Percentiles rank a stretch among this genome's conserved stretches.
phyloP scores from a whole-genome alignment of 164 flowering plant species.

The Macadamia integrifolia region DNA sequence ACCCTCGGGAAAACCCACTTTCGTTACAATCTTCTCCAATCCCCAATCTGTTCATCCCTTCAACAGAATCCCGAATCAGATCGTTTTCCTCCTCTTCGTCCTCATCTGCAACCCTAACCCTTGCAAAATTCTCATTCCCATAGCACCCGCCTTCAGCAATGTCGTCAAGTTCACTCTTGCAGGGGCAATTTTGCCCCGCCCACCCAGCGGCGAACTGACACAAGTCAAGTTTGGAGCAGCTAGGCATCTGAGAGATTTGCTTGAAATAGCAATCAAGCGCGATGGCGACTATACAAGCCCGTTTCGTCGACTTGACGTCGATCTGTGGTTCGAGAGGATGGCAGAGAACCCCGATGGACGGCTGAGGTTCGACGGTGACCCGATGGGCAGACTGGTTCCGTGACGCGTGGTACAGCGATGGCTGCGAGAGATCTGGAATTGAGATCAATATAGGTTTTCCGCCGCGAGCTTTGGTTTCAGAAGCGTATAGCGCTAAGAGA shows the following conservation, averaged over 20 bases:
- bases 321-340: slow-evolving; percentile 70
- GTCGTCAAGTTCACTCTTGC: slow-evolving; percentile 28
- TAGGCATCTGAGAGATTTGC: slow-evolving; percentile 81
- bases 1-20: slow-evolving; percentile 25
- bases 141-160: not conserved
- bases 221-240: slow-evolving; percentile 75
- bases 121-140: slow-evolving; percentile 4
- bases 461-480: slow-evolving; percentile 59
- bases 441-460: slow-evolving; percentile 66
- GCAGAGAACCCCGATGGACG: slow-evolving; percentile 39
- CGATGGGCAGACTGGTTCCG: slow-evolving; percentile 16
- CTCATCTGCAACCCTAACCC: slow-evolving; percentile 14
- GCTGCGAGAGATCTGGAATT: slow-evolving; percentile 75
- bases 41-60: slow-evolving; percentile 30
- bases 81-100: not conserved
- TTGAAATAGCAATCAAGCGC: slow-evolving; percentile 69
- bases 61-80: slow-evolving; percentile 29
- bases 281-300: slow-evolving; percentile 68
- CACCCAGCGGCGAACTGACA: slow-evolving; percentile 59
- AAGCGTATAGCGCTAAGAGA: slow-evolving; percentile 55
- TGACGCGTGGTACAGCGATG: slow-evolving; percentile 82
- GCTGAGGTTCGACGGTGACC: slow-evolving; percentile 2
- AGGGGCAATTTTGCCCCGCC: slow-evolving; percentile 81
- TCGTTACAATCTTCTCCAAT: slow-evolving; percentile 20
- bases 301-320: slow-evolving; percentile 82